phyloP scores from a whole-genome alignment of 139 green algal genomes.

The Chloropicon primus region DNA sequence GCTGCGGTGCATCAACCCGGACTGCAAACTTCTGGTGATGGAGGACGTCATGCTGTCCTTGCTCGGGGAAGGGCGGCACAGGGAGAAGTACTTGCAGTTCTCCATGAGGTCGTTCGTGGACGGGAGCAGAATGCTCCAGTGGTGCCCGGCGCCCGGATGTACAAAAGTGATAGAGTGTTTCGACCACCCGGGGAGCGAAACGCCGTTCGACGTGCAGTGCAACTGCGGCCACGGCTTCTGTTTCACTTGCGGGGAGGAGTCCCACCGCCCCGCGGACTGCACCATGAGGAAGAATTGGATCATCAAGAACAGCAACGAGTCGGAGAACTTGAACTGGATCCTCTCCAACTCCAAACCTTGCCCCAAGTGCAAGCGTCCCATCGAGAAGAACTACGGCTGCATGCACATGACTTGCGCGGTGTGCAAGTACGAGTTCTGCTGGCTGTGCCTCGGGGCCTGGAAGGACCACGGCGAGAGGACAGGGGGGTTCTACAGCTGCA shows the following conservation, averaged over 20 bases:
- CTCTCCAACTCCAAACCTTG: slow-evolving; percentile 72
- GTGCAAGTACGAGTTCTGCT: slow-evolving; percentile 51
- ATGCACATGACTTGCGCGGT: slow-evolving; percentile 75
- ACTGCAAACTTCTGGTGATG: slow-evolving; percentile 30
- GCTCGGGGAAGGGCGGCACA: neutral
- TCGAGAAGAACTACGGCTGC: slow-evolving; percentile 80
- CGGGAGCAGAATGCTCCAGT: neutral
- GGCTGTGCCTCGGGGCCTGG: slow-evolving; percentile 71
- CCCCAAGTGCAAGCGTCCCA: slow-evolving; percentile 74
- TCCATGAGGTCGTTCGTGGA: neutral
- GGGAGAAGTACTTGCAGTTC: neutral
- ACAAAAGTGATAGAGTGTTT: slow-evolving; percentile 32
- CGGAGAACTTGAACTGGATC: slow-evolving; percentile 72
- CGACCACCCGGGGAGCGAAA: slow-evolving; percentile 42
- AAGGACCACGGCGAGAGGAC: slow-evolving; percentile 85
- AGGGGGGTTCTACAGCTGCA: slow-evolving; percentile 93
- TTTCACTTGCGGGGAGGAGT: slow-evolving; percentile 71
- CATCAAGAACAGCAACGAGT: slow-evolving; percentile 67
- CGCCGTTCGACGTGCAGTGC: slow-evolving; percentile 48
- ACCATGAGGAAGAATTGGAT: slow-evolving; percentile 67
- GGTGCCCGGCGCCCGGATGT: neutral
- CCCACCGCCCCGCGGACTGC: slow-evolving; percentile 71
- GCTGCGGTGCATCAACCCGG: slow-evolving; percentile 47
- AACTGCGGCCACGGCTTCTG: slow-evolving; percentile 53
- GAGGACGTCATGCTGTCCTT: neutral